Base-by-base conservation (phyloP, 768 basidiomycete species). In the Pleurotus djamor region DNA sequence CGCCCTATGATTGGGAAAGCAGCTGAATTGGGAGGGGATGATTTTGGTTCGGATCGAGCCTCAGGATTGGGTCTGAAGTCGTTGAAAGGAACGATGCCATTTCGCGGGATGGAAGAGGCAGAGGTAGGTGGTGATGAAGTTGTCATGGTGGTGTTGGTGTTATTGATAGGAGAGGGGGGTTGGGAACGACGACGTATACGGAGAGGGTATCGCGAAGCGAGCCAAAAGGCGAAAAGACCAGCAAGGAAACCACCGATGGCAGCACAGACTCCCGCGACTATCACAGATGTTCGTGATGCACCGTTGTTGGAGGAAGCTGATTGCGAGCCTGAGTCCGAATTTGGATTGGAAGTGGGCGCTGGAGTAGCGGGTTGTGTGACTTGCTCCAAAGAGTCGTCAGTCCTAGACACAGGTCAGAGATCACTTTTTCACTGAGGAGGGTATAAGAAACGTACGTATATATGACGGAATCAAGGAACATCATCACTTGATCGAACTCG, bases 381-480 rank as follows among this genome's bases (percentile, higher is more conserved):
- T 33, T 36, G 28, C n/a, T 28, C 4, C 41, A 43, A 36, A 10
- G 51, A 28, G 28, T 41, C 41, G 17, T 41, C 41, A 6, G 54
- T 56, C 14, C 41, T 56, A 43, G 36, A 28, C 44, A 28, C 21
- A 28, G 54, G 17, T 47, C 45, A 8, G 32, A 28, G 21, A 28
- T 28, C 21, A 1, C 21, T 28, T 28, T 28, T 28, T 28, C 3
- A 3, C 21, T 1, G 21, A 28, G 21, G 21, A 28, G 3, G 21
- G 21, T 28, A 28, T 28, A 28, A 28, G 21, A 28, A 28, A 44
- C 54, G 21, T 56, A 56, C 54, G 54, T 56, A 32, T 56, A 56
- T n/a, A 56, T 56, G 41, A 56, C 33, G 14, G 54, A 56, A 44
- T 56, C 41, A 32, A 56, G 54, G 35, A 56, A 56, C 54, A 56